Percentiles rank a stretch among this genome's conserved stretches.
Evolutionary conservation across 1,284 basidiomycete species (phyloP).

Genomic region (Ustilago tritici): DNA sequence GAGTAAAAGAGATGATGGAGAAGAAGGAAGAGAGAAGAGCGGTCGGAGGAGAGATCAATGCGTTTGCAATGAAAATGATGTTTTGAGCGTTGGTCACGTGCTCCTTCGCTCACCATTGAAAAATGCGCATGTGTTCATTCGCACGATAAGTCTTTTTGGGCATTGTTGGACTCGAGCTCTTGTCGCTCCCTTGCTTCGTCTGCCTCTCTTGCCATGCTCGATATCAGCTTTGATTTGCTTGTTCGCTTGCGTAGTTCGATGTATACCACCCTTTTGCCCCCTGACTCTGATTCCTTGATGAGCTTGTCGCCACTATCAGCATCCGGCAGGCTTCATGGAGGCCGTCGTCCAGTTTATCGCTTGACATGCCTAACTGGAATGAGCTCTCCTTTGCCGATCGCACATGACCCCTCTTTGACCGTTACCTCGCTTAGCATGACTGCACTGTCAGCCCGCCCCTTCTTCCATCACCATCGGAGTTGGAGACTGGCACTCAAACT

Average conservation of each 20-base stretch:
- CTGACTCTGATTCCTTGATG: constrained; percentile 7
- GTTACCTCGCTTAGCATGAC: constrained; percentile 1
- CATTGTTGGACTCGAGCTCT: constrained; percentile 5
- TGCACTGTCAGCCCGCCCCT: constrained; percentile 3
- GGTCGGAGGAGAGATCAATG: no score
- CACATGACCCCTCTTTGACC: constrained; percentile 8
- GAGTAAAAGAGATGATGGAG: no score
- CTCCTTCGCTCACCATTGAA: no score
- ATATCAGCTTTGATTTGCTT: constrained; percentile 11
- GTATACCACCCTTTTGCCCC: constrained; percentile 14
- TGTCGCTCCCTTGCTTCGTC: background rate
- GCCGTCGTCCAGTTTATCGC: background rate
- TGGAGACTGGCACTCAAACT: background rate
- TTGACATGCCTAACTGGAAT: constrained; percentile 2
- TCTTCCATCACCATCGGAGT: constrained; percentile 4
- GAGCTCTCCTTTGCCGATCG: background rate
- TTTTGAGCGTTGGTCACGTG: no score
- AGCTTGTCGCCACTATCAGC: background rate
- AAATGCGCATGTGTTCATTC: no score
- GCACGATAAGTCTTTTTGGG: constrained; percentile 12
- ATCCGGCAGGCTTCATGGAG: background rate
- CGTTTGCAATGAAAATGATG: no score
- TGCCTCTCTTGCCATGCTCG: no score
- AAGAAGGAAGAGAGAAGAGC: no score
- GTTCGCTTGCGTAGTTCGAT: constrained; percentile 7